Evolutionary conservation across 345 rosid species (phyloP).

Genomic region (Orychophragmus violaceus): DNA sequence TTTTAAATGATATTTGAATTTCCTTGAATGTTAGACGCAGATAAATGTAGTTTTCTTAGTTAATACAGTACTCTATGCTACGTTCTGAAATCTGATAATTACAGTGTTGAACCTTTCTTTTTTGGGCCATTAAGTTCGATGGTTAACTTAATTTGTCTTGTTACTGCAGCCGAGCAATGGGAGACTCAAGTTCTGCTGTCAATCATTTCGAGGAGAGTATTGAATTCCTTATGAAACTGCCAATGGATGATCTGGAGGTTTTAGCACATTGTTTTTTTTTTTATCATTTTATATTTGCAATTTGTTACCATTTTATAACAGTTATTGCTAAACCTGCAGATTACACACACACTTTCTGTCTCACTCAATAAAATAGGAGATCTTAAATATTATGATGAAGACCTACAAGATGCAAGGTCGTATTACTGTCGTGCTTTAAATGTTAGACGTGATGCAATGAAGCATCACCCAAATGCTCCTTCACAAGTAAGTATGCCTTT

Average conservation of each 20-base stretch:
- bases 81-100: not conserved
- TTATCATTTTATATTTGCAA: not conserved
- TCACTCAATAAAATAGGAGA: conserved; percentile 96
- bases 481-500: conserved; percentile 56
- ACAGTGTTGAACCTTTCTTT: not conserved
- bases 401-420: conserved; percentile 74
- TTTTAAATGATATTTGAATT: not conserved
- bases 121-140: not conserved
- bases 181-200: conserved; percentile 71
- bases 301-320: not conserved
- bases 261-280: not conserved
- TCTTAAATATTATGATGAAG: conserved; percentile 82
- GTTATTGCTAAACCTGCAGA: conserved; percentile 35
- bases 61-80: not conserved
- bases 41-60: not conserved
- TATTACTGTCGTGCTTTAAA: conserved; percentile 64
- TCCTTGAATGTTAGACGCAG: not conserved
- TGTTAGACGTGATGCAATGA: conserved; percentile 75
- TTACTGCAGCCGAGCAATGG: conserved; percentile 75
- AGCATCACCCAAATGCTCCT: conserved; percentile 44
- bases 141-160: not conserved
- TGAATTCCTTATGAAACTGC: conserved; percentile 65
- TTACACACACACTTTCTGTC: conserved; percentile 86
- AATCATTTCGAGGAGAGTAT: conserved; percentile 84
- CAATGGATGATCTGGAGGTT: conserved; percentile 83